Conservation (phyloP, 495 filamentous ascomycete species). For the Podospora comata region DNA sequence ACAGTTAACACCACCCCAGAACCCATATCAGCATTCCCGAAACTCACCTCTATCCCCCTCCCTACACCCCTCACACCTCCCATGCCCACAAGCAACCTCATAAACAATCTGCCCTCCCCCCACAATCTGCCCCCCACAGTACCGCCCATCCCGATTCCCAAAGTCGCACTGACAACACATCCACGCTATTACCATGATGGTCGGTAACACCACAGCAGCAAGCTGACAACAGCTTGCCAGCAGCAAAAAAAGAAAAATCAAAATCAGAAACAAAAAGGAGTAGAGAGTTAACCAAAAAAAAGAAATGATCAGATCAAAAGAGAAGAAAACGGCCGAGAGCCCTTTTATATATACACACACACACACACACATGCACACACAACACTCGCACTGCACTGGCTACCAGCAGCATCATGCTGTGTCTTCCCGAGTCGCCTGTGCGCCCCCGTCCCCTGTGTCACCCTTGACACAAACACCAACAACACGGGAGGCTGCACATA, state of each 20-base stretch:
- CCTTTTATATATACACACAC: not conserved
- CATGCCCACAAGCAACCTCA: not conserved
- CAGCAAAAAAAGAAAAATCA: not conserved
- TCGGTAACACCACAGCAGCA: not conserved
- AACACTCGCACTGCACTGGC: not conserved
- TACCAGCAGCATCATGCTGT: not conserved
- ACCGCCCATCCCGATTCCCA: not conserved
- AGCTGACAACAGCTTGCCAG: not conserved
- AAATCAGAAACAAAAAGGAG: not conserved
- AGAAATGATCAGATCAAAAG: not conserved
- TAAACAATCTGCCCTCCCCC: not conserved
- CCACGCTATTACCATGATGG: not conserved
- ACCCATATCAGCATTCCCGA: no score
- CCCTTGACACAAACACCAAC: not conserved
- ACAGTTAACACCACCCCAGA: not conserved
- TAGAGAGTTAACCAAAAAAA: not conserved
- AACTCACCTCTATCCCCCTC: not conserved
- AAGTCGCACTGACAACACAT: not conserved
- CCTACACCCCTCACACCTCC: not conserved
- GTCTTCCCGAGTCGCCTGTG: not conserved
- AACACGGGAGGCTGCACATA: not conserved
- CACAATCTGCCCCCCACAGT: not conserved
- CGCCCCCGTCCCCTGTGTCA: not conserved
- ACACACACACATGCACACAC: not conserved
- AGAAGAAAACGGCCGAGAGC: not conserved